Evolutionary conservation across 768 basidiomycete species (phyloP), one percentile per base, ranked within the genome.

Genomic region (Pholiota microspora): DNA sequence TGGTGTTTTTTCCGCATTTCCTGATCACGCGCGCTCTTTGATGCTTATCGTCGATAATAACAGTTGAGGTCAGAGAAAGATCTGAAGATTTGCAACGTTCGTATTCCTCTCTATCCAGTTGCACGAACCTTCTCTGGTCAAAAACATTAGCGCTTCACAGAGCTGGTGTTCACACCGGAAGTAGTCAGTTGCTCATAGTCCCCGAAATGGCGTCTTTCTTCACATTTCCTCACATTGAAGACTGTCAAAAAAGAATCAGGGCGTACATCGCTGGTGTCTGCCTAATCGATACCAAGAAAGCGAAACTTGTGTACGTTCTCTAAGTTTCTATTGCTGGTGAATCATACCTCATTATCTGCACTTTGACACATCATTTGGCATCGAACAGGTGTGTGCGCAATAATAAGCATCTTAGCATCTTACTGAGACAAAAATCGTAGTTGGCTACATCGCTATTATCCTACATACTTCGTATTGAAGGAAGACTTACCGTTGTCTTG

Each of bases 271-370:
- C 65, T 4, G 81, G 81, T 1, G 64, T 74, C 46, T 78, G 76
- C 49, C 62, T 87, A 38, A 72, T 85, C 42, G 84, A 86, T 60
- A 82, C 81, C 0, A 69, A 54, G n/a, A 71, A 78, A 8, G 75
- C 84, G 15, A 85, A 81, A 60, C 72, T 84, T 18, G 83, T 85
- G 85, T 86, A 64, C 59, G 83, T 68, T 18, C 21, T 8, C 31
- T 28, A 23, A 21, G 18, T 3, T 25, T 31, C 23, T 7, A 29
- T 12, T 54, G 16, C 28, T 3, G 28, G 6, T 15, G 28, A 10
- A 12, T n/a, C n/a, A 1, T 23, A 6, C 9, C 24, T 29, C 28
- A 45, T 7, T 31, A 29, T 25, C 7, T 40, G 3, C 10, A 13
- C 23, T 7, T 32, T 12, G 15, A 28, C 27, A 4, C 21, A 34